phyloP scores from a whole-genome alignment of 805 yeast genomes.

The Torulaspora franciscae region DNA sequence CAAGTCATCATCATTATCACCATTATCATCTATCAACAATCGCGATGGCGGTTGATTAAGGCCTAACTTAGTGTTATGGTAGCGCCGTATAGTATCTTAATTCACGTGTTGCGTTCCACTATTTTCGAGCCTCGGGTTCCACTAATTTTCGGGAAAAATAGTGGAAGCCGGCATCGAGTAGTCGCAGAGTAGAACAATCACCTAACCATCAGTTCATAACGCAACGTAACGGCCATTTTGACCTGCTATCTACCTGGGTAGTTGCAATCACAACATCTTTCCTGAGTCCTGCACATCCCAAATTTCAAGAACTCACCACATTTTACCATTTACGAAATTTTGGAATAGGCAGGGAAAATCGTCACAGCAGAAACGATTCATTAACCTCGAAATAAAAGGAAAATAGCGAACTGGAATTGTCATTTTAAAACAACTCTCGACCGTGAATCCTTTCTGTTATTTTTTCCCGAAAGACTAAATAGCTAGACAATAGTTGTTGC shows the following conservation, averaged over 20 bases:
- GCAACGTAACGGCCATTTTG: conserved; percentile 4
- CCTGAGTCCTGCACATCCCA: conserved; percentile 3
- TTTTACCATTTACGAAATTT: not conserved
- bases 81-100: conserved; percentile 4
- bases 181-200: conserved; percentile 4
- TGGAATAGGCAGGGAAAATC: not conserved
- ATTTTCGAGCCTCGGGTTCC: not conserved
- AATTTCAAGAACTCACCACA: conserved; percentile 2
- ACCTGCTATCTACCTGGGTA: not conserved
- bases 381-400: conserved; percentile 5
- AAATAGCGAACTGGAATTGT: conserved; percentile 2
- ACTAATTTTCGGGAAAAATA: conserved; percentile 2
- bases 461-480: no score
- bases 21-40: no score
- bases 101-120: conserved; percentile 4
- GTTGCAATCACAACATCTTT: not conserved
- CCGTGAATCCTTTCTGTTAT: not conserved
- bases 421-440: not conserved
- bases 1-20: not conserved
- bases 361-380: not conserved
- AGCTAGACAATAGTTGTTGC: not conserved
- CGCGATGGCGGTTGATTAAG: no score
- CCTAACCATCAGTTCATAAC: conserved; percentile 11
- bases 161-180: conserved; percentile 1
- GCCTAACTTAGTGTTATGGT: not conserved